Conservation (phyloP, 371 early-diverging fungal species). For the Vairimorpha necatrix region DNA sequence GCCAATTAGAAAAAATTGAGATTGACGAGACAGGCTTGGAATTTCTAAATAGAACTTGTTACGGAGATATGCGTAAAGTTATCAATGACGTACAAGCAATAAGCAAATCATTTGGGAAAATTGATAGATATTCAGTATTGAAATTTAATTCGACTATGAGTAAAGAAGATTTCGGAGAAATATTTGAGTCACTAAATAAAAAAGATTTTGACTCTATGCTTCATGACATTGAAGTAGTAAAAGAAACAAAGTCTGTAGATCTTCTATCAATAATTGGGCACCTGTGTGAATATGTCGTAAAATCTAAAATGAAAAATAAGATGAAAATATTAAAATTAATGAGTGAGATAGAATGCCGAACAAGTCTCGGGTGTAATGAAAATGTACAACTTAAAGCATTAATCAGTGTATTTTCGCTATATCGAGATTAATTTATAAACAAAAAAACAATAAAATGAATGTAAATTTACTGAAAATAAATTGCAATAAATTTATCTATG, state of each 20-base stretch:
- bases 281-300: slow-evolving; percentile 39
- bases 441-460: neutral
- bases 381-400: slow-evolving; percentile 59
- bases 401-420: slow-evolving; percentile 48
- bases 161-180: slow-evolving; percentile 18
- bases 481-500: too few relatives aligned
- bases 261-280: slow-evolving; percentile 29
- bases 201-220: slow-evolving; percentile 31
- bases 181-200: slow-evolving; percentile 34
- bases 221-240: neutral
- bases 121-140: slow-evolving; percentile 35
- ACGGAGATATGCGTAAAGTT: slow-evolving; percentile 90
- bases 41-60: slow-evolving; percentile 72
- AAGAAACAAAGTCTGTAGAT: slow-evolving; percentile 34
- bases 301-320: slow-evolving; percentile 35
- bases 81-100: slow-evolving; percentile 70
- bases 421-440: slow-evolving; percentile 2
- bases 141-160: slow-evolving; percentile 44
- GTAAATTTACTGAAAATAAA: neutral
- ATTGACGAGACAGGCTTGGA: slow-evolving; percentile 73
- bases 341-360: slow-evolving; percentile 57
- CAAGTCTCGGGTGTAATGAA: slow-evolving; percentile 58
- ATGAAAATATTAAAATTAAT: slow-evolving; percentile 53
- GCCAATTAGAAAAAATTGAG: slow-evolving; percentile 46
- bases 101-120: slow-evolving; percentile 17